These are phyloP conservation scores for Helianthus annuus DNA, from an alignment of 129 eudicot genomes.

Conservation along the genomic window DNA sequence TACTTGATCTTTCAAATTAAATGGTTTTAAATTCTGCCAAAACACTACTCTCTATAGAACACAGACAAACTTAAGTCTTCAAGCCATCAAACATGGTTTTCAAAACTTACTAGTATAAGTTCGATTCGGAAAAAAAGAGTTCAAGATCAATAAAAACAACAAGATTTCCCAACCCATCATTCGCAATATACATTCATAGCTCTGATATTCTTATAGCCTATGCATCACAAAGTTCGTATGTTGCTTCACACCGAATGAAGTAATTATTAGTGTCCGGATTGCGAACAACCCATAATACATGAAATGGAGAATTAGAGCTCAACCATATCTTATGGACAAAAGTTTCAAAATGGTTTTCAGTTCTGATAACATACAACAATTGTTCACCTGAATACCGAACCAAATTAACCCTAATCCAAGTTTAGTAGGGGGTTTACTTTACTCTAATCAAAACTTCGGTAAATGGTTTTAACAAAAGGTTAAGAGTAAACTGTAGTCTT, in stretches of 20 bases:
- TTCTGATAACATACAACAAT: conserved; percentile 18
- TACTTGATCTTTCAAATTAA: too few relatives aligned
- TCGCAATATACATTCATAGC: neutral
- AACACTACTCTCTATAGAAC: too few relatives aligned
- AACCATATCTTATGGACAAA: conserved; percentile 40
- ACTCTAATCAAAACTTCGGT: too few relatives aligned
- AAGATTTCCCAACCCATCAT: neutral
- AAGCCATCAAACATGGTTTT: too few relatives aligned
- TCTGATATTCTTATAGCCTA: neutral
- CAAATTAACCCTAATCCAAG: too few relatives aligned
- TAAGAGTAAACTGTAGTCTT: too few relatives aligned
- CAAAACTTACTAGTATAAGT: neutral
- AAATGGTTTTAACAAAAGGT: too few relatives aligned
- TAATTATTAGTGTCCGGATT: neutral
- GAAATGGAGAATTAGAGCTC: conserved; percentile 16
- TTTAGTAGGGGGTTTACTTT: too few relatives aligned
- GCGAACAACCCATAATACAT: conserved; percentile 1
- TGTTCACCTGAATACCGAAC: too few relatives aligned
- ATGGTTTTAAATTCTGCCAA: too few relatives aligned
- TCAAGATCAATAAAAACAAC: neutral
- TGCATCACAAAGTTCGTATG: neutral
- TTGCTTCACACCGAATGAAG: neutral
- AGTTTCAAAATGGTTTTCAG: conserved; percentile 20
- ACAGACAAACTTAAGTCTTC: too few relatives aligned
- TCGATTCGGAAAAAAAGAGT: neutral